phyloP scores from a whole-genome alignment of 2,329 filamentous ascomycete species.

The Fusarium sp. region DNA sequence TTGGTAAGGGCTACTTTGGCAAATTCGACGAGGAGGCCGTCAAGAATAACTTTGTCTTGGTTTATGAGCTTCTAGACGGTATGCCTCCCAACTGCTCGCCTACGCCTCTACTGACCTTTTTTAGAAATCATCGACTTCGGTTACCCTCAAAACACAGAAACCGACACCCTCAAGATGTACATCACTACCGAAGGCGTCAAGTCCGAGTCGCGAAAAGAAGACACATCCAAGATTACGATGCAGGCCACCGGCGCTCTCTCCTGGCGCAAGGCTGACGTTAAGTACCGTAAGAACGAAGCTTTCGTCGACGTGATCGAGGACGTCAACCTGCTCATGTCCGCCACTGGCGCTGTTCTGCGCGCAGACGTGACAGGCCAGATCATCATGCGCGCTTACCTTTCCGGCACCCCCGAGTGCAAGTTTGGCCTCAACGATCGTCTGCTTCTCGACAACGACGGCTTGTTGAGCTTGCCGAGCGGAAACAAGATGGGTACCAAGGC shows the following conservation, averaged over 20 bases:
- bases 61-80: constrained; percentile 97
- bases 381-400: constrained; percentile 97
- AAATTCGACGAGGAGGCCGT: constrained; percentile 99
- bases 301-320: constrained; percentile 99
- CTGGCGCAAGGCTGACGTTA: constrained; percentile 97
- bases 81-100: constrained; percentile 1
- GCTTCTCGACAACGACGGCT: constrained; percentile 81
- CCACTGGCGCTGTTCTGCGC: constrained; percentile 90
- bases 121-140: constrained; percentile 98
- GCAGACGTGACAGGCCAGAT: constrained; percentile 98
- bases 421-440: constrained; percentile 97
- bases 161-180: constrained; percentile 99
- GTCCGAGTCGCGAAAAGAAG: constrained; percentile 84
- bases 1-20: constrained; percentile 96
- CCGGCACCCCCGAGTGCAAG: constrained; percentile 97
- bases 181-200: constrained; percentile 99
- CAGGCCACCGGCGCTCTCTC: constrained; percentile 97
- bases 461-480: constrained; percentile 74
- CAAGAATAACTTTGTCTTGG: constrained; percentile 99
- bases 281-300: constrained; percentile 99
- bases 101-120: neutral
- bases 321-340: constrained; percentile 99
- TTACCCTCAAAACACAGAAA: constrained; percentile 98
- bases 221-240: constrained; percentile 99
- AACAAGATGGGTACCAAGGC: constrained; percentile 86